Percentiles rank a stretch among this genome's conserved stretches.
These are phyloP conservation scores for Ambrosiella xylebori DNA, from an alignment of 2,329 filamentous ascomycete species.

Conservation along the genomic window DNA sequence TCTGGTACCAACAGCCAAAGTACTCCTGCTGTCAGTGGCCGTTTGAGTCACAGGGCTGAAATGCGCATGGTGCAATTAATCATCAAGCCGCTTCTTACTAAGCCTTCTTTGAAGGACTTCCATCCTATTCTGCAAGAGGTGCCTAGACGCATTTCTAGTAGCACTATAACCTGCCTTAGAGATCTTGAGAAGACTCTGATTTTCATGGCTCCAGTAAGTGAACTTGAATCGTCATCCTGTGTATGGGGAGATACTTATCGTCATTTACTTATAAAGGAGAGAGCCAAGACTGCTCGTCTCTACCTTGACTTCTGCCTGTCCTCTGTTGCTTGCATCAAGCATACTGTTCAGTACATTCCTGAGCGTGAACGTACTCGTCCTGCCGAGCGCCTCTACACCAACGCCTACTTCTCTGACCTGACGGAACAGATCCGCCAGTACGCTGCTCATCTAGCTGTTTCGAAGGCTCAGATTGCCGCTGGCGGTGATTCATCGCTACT, in stretches of 20 bases:
- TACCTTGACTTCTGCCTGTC: slow-evolving; percentile 84
- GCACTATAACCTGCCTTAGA: slow-evolving; percentile 76
- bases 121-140: slow-evolving; percentile 63
- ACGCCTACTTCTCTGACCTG: slow-evolving; percentile 92
- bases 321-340: slow-evolving; percentile 77
- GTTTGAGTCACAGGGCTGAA: slow-evolving; percentile 9
- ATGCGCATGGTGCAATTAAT: slow-evolving; percentile 61
- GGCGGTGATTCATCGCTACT: slow-evolving; percentile 39
- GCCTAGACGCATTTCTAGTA: slow-evolving; percentile 61
- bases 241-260: slow-evolving; percentile 50
- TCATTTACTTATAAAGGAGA: slow-evolving; percentile 59
- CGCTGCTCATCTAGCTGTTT: slow-evolving; percentile 64
- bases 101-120: slow-evolving; percentile 60
- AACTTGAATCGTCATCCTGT: slow-evolving; percentile 34
- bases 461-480: slow-evolving; percentile 38
- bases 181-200: slow-evolving; percentile 89
- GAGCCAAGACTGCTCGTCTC: slow-evolving; percentile 48
- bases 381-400: slow-evolving; percentile 78
- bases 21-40: background rate
- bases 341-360: slow-evolving; percentile 69
- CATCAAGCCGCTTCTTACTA: slow-evolving; percentile 58
- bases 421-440: slow-evolving; percentile 86
- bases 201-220: slow-evolving; percentile 86
- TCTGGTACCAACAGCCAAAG: background rate
- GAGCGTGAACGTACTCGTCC: slow-evolving; percentile 75